Base-by-base conservation (phyloP, 2,329 filamentous ascomycete species). In the Microsporum ferrugineum region DNA sequence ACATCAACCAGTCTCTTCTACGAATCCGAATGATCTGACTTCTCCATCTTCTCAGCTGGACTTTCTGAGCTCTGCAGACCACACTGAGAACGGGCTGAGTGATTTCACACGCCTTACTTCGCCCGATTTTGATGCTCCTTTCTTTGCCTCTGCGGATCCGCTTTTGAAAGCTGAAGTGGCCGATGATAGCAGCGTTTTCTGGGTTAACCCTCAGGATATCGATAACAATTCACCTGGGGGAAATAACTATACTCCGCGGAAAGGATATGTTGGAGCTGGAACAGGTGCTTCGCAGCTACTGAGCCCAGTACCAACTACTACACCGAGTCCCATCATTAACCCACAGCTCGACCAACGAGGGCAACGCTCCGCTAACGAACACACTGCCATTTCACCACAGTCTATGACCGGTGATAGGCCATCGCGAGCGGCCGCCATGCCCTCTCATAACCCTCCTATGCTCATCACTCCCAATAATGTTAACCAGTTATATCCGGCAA, bases 41-140 rank as follows among this genome's bases (percentile, higher is more conserved):
- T 64, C 63, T n/a, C 61, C 64, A 6, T 55, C 64, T n/a, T 68
- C 67, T 31, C 67, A 64, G 47, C 65, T 61, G 10, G 67, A 68
- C 33, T 72, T 73, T 56, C 59, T 73, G 31, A 73, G 69, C 60
- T 68, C 71, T 4, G 64, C 63, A 14, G 71, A 70, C 12, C 66
- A 68, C 45, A 65, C 66, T 47, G 69, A 69, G 14, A 69, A 66
- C 62, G 60, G 57, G 3, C 49, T 57, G 3, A 61, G 60, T 33
- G 62, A 63, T 41, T 47, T 61, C 29, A 61, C 55, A 29, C 51
- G 23, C 29, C 58, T 57, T 38, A 57, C 59, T 14, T 63, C 62
- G n/a, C 59, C 62, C 5, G 59, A 38, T 5, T 36, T 55, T 6
- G 62, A 63, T 12, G 29, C 39, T 23, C 33, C 45, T 2, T 51